Evolutionary conservation across 2,329 filamentous ascomycete species (phyloP), one percentile per base, ranked within the genome.

Genomic region (Aspergillus chevalieri): DNA sequence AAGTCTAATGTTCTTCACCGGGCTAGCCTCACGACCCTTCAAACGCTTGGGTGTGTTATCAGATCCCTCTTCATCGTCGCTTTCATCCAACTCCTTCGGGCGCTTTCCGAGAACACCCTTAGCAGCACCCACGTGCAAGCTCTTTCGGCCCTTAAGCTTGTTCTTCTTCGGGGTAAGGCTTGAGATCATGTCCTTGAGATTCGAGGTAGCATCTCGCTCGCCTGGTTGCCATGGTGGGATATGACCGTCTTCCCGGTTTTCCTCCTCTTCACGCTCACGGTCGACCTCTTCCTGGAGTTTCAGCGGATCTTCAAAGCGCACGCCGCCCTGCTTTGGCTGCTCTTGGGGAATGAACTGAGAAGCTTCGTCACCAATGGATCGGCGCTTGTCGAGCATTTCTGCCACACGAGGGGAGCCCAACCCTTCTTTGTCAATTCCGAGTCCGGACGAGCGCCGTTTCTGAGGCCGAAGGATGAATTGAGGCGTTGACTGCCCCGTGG

Each of bases 161-260:
- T 81, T 84, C 65, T 89, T 88, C 68, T 87, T 88, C 0, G 88
- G 87, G 21, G 86, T 89, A 54, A 92, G 75, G 49, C 82, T 86
- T 52, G 86, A 79, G 52, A 92, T 92, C 80, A 89, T 85, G 55
- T 89, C 85, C 54, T 82, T 86, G 41, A 92, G 70, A 53, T 82
- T 88, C 33, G 83, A 68, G 0, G 85, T 86, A 2, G 74, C 75
- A 54, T 88, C 85, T 43, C 75, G 78, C 30, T 83, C 80, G 5
- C 71, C 74, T 57, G 80, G 78, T 28, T 77, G 74, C 7, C 47
- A 44, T 2, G 52, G 51, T 1, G 52, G 53, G 7, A 71, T 76
- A n/a, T 78, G 75, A 8, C 76, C 74, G 59, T 79, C 80, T 61
- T 87, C 83, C 47, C 77, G 78, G 26, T 78, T 78, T 54, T 82